Evolutionary conservation across 768 basidiomycete genomes (phyloP).

Genomic region (Mrakia gelida): DNA sequence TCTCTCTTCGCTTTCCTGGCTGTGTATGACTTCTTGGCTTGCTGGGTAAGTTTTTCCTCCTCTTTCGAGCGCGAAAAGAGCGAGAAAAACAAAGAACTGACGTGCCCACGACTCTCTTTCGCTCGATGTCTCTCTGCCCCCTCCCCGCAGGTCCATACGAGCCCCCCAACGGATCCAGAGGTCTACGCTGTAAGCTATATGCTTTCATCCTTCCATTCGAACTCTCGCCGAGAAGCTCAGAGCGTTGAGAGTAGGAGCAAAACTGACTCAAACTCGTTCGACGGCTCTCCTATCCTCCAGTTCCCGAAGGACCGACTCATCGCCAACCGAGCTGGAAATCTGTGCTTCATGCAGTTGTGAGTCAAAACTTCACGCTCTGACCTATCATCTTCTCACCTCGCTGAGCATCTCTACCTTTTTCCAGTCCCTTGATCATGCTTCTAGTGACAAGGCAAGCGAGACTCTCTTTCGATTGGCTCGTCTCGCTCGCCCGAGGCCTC

Average conservation of each 20-base stretch:
- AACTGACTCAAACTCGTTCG: not conserved
- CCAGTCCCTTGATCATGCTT: slow-evolving; percentile 9
- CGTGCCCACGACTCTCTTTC: not conserved
- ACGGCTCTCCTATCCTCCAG: not conserved
- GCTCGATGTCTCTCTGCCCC: not conserved
- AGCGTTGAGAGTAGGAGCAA: no score
- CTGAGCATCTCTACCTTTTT: not conserved
- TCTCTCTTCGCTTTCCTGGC: not conserved
- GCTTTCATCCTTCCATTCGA: not conserved
- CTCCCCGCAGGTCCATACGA: not conserved
- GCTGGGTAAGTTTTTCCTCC: not conserved
- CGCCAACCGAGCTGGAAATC: slow-evolving; percentile 10
- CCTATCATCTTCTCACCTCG: not conserved
- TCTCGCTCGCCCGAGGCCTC: not conserved
- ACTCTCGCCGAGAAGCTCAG: not conserved
- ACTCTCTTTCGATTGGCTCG: not conserved
- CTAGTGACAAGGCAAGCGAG: slow-evolving; percentile 1
- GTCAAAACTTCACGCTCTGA: not conserved
- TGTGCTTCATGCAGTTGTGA: slow-evolving; percentile 17
- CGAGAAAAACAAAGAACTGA: not conserved
- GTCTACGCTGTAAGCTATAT: not conserved
- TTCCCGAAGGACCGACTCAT: not conserved
- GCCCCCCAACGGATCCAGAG: not conserved
- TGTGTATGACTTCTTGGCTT: not conserved
- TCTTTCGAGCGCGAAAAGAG: not conserved